Evolutionary conservation across 306 rosid genomes (phyloP), one percentile per base, ranked within the genome.

Genomic region (Myrica gale): DNA sequence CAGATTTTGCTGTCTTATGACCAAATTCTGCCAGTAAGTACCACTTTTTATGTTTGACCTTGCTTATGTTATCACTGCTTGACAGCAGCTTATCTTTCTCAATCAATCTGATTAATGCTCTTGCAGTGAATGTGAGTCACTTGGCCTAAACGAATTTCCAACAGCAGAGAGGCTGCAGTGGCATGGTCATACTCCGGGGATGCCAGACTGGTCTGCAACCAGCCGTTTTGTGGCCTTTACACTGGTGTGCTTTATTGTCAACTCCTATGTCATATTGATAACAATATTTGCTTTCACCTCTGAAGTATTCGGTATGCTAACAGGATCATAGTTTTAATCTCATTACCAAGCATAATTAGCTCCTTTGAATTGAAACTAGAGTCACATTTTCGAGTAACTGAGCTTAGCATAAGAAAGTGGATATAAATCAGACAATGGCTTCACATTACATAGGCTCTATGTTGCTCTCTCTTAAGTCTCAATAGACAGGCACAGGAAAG

Each of bases 151-250:
- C 56, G 96, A 92, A 84, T 95, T 90, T 79, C 97, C 99, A 20
- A 95, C 97, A 15, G 88, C 97, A 50, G 82, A 87, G 86, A 89
- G 96, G 87, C 87, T 95, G 77, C 97, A 88, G 82, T 95, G 97
- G 99, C 99, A 95, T 76, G 99, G 99, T 56, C 93, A 80, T 80
- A 73, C 88, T 85, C 99, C 97, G 45, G 89, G 81, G 80, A 55
- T 16, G 70, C 99, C 98, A 71, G 89, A 92, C 82, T 95, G 99
- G 99, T 89, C 97, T 69, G 63, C 82, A 85, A 85, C 77, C 63
- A 90, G 97, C 84, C 99, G 97, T 72, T 92, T 89, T 74, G 98
- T 95, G 63, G 97, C 98, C 75, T 90, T 89, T 69, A 89, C 92
- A 54, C 76, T 92, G 96, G 99, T 95, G 86, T 32, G 78, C 21